Percentiles rank a stretch among this genome's conserved stretches.
Evolutionary conservation across 2,329 filamentous ascomycete genomes (phyloP).

Genomic region (Monosporascus ibericus): DNA sequence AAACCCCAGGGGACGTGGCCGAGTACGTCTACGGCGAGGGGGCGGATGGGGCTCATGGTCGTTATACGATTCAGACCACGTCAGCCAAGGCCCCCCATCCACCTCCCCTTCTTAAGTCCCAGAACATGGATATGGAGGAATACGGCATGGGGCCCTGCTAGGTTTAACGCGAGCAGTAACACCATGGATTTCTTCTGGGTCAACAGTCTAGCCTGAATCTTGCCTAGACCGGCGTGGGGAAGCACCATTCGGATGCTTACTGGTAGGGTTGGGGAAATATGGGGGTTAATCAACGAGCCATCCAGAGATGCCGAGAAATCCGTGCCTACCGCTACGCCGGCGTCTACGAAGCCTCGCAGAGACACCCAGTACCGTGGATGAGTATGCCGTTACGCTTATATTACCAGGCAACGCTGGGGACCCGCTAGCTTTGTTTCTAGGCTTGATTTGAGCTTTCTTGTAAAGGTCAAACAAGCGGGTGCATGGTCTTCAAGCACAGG

Average conservation of each 20-base stretch:
- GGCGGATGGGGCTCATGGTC: conserved; percentile 8
- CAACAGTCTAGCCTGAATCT: conserved; percentile 5
- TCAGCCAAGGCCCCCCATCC: conserved; percentile 22
- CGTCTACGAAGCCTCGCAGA: background rate
- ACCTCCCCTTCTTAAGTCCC: no score
- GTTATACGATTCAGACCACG: conserved; percentile 12
- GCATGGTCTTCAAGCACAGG: no score
- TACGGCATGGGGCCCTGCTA: conserved; percentile 9
- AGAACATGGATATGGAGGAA: conserved; percentile 16
- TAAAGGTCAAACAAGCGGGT: background rate
- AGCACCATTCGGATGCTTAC: background rate
- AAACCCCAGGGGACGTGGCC: conserved; percentile 3
- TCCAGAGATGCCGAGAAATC: background rate
- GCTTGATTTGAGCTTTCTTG: background rate
- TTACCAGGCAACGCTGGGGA: background rate
- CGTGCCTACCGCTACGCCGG: background rate
- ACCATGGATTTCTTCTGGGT: conserved; percentile 21
- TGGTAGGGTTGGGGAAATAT: background rate
- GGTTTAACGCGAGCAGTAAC: conserved; percentile 18
- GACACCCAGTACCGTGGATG: background rate
- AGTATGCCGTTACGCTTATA: background rate
- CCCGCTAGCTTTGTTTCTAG: background rate
- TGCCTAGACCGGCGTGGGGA: background rate
- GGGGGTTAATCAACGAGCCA: background rate
- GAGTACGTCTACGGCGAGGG: conserved; percentile 11